Evolutionary conservation across 345 rosid genomes (phyloP), one percentile per base, ranked within the genome.

Genomic region (Lenwebbia sp.): DNA sequence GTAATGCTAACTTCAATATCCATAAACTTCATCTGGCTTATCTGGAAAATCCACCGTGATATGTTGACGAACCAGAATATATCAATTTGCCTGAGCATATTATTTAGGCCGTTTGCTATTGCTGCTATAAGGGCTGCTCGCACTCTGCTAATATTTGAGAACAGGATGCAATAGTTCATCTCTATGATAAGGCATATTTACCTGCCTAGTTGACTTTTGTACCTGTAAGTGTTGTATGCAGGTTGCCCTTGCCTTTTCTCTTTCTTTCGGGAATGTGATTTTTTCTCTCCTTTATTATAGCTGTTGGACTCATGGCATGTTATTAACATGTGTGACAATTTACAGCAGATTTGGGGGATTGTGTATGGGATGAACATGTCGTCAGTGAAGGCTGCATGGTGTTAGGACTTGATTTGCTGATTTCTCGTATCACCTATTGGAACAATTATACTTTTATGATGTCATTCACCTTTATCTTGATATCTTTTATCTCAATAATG

Each of bases 1-100:
- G 99, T 97, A 91, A 83, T 54, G 52, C 86, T 76, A 54, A 21
- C 83, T 85, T 60, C 50, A 40, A 30, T 40, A 47, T 54, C 75
- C 54, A 57, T 83, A 52, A 55, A 21, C n/a, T 58, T 70, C 47
- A 70, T 70, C 47, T 70, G 47, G 58, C 47, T 51, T 83, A 10
- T 70, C 47, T 70, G 47, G 78, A 33, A 70, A 70, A 37, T 37
- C 47, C 78, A 70, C 78, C 26, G 3, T 70, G 81, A 19, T 19
- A 37, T 70, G 37, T 70, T 70, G 47, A 37, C 13, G 11, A 21
- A 37, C 81, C 81, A 37, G 81, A 70, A 70, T 37, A 19, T 37
- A 33, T 70, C 25, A 70, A 70, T 13, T 70, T 70, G 81, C 81
- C 81, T 70, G 41, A 22, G 47, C 81, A 70, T 70, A 70, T 70